A percentile compares a stretch with the other conserved stretches of the same genome.
phyloP scores from a whole-genome alignment of 1,139 yeast species.

The Hemisphaericaspora xylanilytica region DNA sequence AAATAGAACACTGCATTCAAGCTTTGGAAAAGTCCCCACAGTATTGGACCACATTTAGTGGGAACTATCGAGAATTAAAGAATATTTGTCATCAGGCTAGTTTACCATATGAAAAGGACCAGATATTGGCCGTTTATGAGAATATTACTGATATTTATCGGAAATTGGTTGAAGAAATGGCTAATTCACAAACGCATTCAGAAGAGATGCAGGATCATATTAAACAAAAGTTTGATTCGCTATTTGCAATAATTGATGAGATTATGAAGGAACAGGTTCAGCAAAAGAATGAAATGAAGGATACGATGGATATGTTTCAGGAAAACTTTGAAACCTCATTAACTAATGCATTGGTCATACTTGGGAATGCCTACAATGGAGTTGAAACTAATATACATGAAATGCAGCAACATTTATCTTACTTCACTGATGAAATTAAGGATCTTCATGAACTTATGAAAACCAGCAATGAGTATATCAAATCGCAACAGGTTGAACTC shows the following conservation, averaged over 20 bases:
- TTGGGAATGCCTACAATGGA: conserved; percentile 11
- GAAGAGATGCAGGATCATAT: conserved; percentile 13
- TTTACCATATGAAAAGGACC: conserved; percentile 52
- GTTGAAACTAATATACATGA: conserved; percentile 11
- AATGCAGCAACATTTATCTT: conserved; percentile 10
- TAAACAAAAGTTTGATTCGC: conserved; percentile 17
- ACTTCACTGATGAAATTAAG: conserved; percentile 9
- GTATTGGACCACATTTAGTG: conserved; percentile 63
- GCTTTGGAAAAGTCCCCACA: conserved; percentile 46
- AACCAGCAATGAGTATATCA: conserved; percentile 1
- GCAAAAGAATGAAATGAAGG: conserved; percentile 9
- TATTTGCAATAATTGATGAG: conserved; percentile 12
- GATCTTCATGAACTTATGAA: conserved; percentile 4
- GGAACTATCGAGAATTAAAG: conserved; percentile 50
- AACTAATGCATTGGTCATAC: conserved; percentile 10
- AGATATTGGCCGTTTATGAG: conserved; percentile 42
- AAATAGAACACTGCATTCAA: conserved; percentile 34
- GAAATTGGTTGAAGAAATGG: conserved; percentile 20
- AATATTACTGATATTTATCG: conserved; percentile 42
- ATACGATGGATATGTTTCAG: conserved; percentile 13
- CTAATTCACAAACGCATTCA: conserved; percentile 14
- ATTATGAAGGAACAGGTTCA: conserved; percentile 9
- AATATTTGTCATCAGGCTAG: conserved; percentile 50
- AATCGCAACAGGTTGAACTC: conserved; percentile 1
- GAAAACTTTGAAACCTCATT: conserved; percentile 16